Base-by-base conservation (phyloP, 306 rosid species). In the Benincasa hispida region DNA sequence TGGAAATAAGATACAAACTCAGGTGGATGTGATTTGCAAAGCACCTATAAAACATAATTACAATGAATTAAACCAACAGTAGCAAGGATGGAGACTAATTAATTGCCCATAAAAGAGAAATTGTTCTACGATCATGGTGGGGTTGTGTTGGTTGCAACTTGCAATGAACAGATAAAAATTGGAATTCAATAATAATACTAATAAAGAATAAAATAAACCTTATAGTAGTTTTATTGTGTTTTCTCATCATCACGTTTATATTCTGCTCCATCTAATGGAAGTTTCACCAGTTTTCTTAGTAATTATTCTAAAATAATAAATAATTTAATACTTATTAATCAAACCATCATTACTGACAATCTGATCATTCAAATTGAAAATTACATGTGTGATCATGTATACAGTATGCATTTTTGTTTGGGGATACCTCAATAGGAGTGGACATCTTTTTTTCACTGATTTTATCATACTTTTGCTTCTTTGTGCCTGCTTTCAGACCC, bases 1-100 rank as follows among this genome's bases (percentile, higher is more conserved):
- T 95, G 99, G 81, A 95, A 95, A 84, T 89, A 95, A 62, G 99
- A 95, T 70, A 92, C 96, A 83, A 95, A 95, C 87, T 95, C 99
- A 45, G 96, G 81, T 58, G 99, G 93, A 84, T 84, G 82, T 72
- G 99, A 81, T 85, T 89, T 95, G 91, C 99, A 95, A 42, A 95
- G 93, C 34, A 84, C 92, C 99, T 95, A 88, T 83, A 72, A 69
- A 80, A 79, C 82, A 87, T 63, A 60, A 66, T 42, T 63, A 77
- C 58, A 79, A 17, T 76, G 65, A 61, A 66, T 82, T 56, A 41
- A 72, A 85, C 80, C 30, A 79, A 84, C 55, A n/a, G 81, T 76
- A 48, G 72, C 69, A 88, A 79, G 24, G 68, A 88, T 83, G 30
- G 60, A 76, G 6, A 66, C 30, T 11, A 61, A 32, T 32, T 32